Evolutionary conservation across 495 filamentous ascomycete species (phyloP), one percentile per base, ranked within the genome.

Genomic region (Bathelium albidoporum): DNA sequence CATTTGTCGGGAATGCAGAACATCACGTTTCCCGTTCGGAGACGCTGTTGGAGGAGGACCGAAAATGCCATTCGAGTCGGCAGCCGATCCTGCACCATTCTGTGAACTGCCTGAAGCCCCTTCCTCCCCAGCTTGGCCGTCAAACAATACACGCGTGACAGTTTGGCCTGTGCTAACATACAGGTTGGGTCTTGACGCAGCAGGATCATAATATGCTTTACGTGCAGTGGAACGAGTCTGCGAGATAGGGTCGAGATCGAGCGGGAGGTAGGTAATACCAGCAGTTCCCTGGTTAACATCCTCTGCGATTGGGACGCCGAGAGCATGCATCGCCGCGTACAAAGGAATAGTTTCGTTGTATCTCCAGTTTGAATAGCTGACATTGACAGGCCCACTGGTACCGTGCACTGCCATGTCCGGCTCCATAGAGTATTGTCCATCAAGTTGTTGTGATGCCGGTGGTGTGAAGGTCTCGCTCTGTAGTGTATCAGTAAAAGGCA

Each of bases 221-320:
- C 65, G 44, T 14, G 69, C 69, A 9, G 41, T 61, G 2, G 62
- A 65, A 1, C 69, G 69, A 26, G 63, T 63, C 49, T 63, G 31
- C 18, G 44, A 60, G 34, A 60, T 60, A 24, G 69, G 69, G 36
- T 69, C 61, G 5, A 71, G 31, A 62, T 66, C 58, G 24, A 67
- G 55, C 28, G 69, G 69, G 32, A 71, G 55, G 31, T 64, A 69
- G 16, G 59, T 59, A 11, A 68, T 68, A 3, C 69, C 69, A 16
- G 67, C 68, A 20, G 66, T 58, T 16, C 67, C 67, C 22, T 41
- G 58, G 28, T 71, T 69, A 3, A 68, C 68, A 59, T 71, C 69
- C 41, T 62, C 64, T 14, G 69, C 69, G 0, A 64, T 71, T 10
- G 69, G 69, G 0, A 71, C 61, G 18, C 69, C 69, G 26, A 70